Evolutionary conservation across 768 basidiomycete species (phyloP).

Genomic region (Amanita thiersii): DNA sequence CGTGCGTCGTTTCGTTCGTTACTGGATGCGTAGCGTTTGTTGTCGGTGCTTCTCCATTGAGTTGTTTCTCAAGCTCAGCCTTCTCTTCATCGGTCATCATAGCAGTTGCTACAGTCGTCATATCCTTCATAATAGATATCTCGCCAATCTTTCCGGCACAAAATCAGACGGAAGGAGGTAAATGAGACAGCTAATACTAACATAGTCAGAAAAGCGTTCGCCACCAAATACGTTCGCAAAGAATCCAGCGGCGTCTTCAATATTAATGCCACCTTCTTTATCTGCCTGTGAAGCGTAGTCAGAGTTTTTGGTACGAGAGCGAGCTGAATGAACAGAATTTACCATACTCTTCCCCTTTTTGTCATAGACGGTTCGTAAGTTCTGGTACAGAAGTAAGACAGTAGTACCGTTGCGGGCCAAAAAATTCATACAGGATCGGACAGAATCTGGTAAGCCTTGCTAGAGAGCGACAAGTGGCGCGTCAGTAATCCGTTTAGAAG

Average conservation of each 20-base stretch:
- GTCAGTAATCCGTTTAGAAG: not conserved
- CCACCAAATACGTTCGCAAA: conserved; percentile 96
- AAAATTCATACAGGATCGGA: conserved; percentile 61
- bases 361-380: conserved; percentile 86
- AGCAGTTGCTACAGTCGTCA: conserved; percentile 76
- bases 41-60: conserved; percentile 32
- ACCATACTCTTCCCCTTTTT: conserved; percentile 91
- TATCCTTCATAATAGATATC: conserved; percentile 91
- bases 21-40: not conserved
- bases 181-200: conserved; percentile 32
- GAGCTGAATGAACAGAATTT: conserved; percentile 4
- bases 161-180: not conserved
- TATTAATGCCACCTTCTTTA: conserved; percentile 66
- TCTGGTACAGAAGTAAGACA: conserved; percentile 28
- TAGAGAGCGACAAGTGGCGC: conserved; percentile 18
- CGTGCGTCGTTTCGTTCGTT: conserved; percentile 8
- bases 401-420: conserved; percentile 1
- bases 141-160: conserved; percentile 72
- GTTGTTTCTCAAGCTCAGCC: conserved; percentile 73
- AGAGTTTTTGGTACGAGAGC: not conserved
- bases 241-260: conserved; percentile 92
- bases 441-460: conserved; percentile 93
- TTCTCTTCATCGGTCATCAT: conserved; percentile 93
- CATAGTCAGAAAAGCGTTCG: conserved; percentile 84
- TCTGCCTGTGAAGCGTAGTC: conserved; percentile 41